phyloP scores from a whole-genome alignment of 2,329 filamentous ascomycete genomes.

The Blumeria graminis region DNA sequence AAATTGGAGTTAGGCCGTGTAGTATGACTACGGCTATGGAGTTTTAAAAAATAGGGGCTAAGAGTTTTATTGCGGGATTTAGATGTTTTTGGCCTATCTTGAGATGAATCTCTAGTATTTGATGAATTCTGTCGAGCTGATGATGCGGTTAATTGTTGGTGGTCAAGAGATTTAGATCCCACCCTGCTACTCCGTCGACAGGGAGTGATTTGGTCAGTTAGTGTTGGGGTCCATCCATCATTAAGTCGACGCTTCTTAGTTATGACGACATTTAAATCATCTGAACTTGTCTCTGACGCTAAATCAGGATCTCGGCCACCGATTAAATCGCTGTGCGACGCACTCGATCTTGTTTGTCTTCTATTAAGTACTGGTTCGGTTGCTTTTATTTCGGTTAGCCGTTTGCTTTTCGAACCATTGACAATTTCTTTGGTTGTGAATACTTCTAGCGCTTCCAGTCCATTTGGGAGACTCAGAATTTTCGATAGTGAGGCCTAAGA shows the following conservation, averaged over 20 bases:
- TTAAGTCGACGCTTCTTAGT: conserved; percentile 10
- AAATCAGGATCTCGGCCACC: conserved; percentile 5
- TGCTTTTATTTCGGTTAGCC: conserved; percentile 3
- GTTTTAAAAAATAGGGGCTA: neutral
- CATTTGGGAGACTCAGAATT: conserved; percentile 22
- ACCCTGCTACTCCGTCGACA: conserved; percentile 6
- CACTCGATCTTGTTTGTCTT: conserved; percentile 9
- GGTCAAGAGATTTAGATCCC: conserved; percentile 3
- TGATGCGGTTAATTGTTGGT: conserved; percentile 5
- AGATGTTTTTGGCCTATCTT: neutral
- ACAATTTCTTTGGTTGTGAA: conserved; percentile 14
- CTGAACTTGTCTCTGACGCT: conserved; percentile 8
- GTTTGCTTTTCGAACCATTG: conserved; percentile 4
- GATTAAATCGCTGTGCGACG: conserved; percentile 6
- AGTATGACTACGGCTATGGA: neutral
- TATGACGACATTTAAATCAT: conserved; percentile 3
- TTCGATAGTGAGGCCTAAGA: conserved; percentile 21
- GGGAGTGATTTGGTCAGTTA: conserved; percentile 6
- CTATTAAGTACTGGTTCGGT: conserved; percentile 5
- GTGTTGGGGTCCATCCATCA: conserved; percentile 5
- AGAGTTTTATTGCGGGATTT: neutral
- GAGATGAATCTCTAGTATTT: neutral
- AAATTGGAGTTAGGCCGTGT: neutral
- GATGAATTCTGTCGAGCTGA: neutral
- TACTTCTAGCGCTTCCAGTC: conserved; percentile 20